Conservation (phyloP, 345 rosid species). For the Arabis alpina region DNA sequence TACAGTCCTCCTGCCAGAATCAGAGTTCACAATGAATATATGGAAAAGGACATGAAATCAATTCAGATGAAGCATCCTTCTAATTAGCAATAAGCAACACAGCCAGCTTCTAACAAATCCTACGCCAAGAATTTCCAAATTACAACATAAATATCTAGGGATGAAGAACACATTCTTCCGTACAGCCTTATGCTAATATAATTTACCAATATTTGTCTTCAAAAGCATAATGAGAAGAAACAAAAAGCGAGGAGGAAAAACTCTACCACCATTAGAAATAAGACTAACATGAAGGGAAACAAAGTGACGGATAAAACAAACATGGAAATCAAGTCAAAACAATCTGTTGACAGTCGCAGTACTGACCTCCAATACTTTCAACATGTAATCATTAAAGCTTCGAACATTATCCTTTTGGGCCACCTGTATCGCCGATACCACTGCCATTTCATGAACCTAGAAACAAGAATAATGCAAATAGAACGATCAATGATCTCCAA, state of each 20-base stretch:
- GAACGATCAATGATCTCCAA: constrained; percentile 1
- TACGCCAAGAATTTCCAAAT: not conserved
- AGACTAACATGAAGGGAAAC: not conserved
- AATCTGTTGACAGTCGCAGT: not conserved
- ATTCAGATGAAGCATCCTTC: not conserved
- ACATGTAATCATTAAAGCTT: constrained; percentile 83
- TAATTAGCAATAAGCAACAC: constrained; percentile 18
- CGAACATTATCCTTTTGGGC: constrained; percentile 84
- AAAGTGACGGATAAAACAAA: not conserved
- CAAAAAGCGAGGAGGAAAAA: not conserved
- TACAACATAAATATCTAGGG: not conserved
- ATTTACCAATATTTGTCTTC: not conserved
- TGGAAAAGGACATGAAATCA: constrained; percentile 8
- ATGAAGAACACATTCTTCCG: not conserved
- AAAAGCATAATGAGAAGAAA: constrained; percentile 1
- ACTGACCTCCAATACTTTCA: constrained; percentile 86
- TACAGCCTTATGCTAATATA: constrained; percentile 13
- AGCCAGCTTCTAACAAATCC: constrained; percentile 12
- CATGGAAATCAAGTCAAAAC: not conserved
- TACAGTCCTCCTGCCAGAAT: constrained; percentile 76
- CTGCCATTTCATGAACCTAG: constrained; percentile 91
- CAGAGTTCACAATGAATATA: not conserved
- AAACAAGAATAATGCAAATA: constrained; percentile 8
- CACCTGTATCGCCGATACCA: constrained; percentile 88
- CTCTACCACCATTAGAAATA: not conserved